phyloP scores from a whole-genome alignment of 148 eudicot genomes.

The Polygonum aviculare region DNA sequence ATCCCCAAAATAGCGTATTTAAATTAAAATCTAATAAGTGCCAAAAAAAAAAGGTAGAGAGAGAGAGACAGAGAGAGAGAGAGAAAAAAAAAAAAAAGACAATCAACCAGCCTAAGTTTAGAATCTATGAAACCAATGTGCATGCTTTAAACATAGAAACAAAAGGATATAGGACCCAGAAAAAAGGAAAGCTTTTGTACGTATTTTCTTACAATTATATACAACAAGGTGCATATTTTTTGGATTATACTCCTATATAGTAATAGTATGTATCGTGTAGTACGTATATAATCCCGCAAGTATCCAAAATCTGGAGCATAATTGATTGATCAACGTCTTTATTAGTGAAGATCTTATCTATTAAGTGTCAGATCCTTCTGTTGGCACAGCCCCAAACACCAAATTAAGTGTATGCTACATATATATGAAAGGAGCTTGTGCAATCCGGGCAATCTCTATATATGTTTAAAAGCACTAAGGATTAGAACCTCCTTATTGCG shows the following conservation, averaged over 20 bases:
- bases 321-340: neutral
- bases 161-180: conserved; percentile 4
- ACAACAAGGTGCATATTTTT: neutral
- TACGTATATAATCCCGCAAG: neutral
- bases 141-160: neutral
- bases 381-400: too few species aligned
- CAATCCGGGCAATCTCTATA: too few species aligned
- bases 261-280: neutral
- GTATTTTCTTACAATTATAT: neutral
- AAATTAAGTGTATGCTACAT: too few species aligned
- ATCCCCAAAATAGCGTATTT: neutral
- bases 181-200: neutral
- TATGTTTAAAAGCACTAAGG: too few species aligned
- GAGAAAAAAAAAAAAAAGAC: neutral
- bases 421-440: too few species aligned
- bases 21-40: neutral
- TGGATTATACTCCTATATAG: neutral
- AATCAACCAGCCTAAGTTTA: conserved; percentile 3
- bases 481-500: too few species aligned
- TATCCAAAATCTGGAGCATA: neutral
- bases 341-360: neutral
- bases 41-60: neutral
- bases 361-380: neutral
- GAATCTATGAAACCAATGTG: conserved; percentile 8
- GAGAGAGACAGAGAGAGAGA: neutral